Evolutionary conservation across 176 grass and related monocot species (phyloP), one percentile per base, ranked within the genome.

Genomic region (Puccinellia tenuiflora): DNA sequence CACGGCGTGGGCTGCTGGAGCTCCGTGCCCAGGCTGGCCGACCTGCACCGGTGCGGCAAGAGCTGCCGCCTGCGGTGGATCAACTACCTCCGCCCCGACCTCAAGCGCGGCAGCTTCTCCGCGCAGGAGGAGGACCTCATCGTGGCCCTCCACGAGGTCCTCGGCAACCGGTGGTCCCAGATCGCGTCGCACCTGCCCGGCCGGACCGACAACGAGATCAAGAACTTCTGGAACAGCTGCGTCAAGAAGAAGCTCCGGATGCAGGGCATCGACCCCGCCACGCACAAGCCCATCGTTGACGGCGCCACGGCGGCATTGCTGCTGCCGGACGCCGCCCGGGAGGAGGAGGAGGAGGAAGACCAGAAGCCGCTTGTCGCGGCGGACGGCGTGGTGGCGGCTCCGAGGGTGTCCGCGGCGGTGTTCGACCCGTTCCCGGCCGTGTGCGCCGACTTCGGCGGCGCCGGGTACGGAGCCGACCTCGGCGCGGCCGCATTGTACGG

Each of bases 171-270:
- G 68, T 97, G 94, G 94, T 97, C 94, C 2, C 94, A 97, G 84
- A 97, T 97, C 56, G 91, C 94, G 60, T 80, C 88, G 68, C 86
- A 93, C 37, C 57, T 97, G 88, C 94, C 91, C 33, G 94, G 94
- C 22, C 73, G 94, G 90, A 97, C 94, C 10, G 94, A 97, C 60
- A 97, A 97, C 85, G 94, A 97, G 75, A 97, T 97, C 68, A 97
- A 97, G 83, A 97, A 97, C 84, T 97, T 91, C 72, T 97, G 94
- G 94, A 97, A 97, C 52, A 93, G 91, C 67, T 84, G 88, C 75
- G 77, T 97, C 31, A 97, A 97, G 88, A 97, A 97, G 89, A 97
- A 93, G 91, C 91, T 97, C 38, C 84, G 86, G 40, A 84, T 79
- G 79, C 86, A 85, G 0, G 91, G 94, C 54, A 77, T 97, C 78